Evolutionary conservation across 2,329 filamentous ascomycete genomes (phyloP), one percentile per base, ranked within the genome.

Genomic region (Dothidotthia symphoricarpi): DNA sequence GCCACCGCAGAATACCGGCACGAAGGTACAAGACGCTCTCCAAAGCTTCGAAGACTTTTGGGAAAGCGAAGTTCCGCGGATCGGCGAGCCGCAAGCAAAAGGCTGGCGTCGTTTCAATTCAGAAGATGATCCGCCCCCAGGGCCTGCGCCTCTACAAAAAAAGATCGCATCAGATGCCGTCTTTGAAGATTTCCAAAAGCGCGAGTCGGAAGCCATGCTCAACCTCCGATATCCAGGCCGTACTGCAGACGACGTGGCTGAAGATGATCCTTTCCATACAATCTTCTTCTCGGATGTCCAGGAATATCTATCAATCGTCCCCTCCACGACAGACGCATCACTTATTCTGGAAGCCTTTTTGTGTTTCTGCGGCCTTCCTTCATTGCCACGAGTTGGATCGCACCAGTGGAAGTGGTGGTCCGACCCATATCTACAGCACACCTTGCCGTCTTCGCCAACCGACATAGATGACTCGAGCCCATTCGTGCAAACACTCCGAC

Each of bases 201-300:
- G 74, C 10, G 89, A 94, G 57, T 59, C 63, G n/a, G 64, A 70
- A 9, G 69, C 68, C 17, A 70, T 71, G 1, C 45, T 57, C 11
- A 67, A 69, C 28, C 74, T 83, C 7, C 72, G 69, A 27, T 69
- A 82, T 39, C 87, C 89, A 5, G 86, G 86, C 12, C 79, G 86
- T 32, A 85, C 85, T 0, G 72, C 85, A 43, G 88, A 96, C 59
- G 82, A 88, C 16, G 75, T 80, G 2, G 78, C 77, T 12, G 84
- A 88, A 47, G 84, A 90, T 41, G 91, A 96, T 55, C 86, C 88
- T 0, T 95, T 86, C 50, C 78, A 89, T 24, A 80, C 93, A 3
- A 78, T 95, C 30, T 78, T 96, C 57, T 89, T 83, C 51, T 78
- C 81, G 0, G 93, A 97, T 60, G 72, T 96, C 14, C 70, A 80